A percentile compares a stretch with the other conserved stretches of the same genome.
These are phyloP conservation scores for Plasmodium billcollinsi DNA, from an alignment of 169 alveolate species.

Conservation along the genomic window DNA sequence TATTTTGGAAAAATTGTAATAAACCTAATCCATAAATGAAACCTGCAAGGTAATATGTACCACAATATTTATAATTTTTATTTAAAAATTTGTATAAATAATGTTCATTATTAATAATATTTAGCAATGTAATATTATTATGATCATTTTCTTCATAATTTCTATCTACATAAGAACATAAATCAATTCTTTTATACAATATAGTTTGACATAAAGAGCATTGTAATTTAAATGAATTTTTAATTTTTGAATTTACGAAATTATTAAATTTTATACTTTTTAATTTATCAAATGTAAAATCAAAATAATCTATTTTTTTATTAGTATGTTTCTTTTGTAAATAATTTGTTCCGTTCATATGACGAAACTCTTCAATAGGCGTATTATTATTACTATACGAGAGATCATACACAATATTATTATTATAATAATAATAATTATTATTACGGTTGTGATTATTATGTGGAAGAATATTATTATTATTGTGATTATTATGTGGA, in stretches of 20 bases:
- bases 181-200: slow-evolving; percentile 40
- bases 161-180: background rate
- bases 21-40: slow-evolving; percentile 73
- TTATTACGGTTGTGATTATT: background rate
- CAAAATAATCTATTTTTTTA: slow-evolving; percentile 52
- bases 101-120: slow-evolving; percentile 51
- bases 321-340: slow-evolving; percentile 5
- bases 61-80: slow-evolving; percentile 66
- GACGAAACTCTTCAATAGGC: slow-evolving; percentile 6
- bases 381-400: slow-evolving; percentile 34
- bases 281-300: slow-evolving; percentile 65
- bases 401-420: background rate
- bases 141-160: slow-evolving; percentile 18
- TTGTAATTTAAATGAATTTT: slow-evolving; percentile 56
- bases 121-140: slow-evolving; percentile 2
- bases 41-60: slow-evolving; percentile 58
- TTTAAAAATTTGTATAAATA: slow-evolving; percentile 74
- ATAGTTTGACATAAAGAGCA: slow-evolving; percentile 75
- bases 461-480: background rate
- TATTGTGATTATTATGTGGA: background rate
- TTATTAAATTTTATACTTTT: slow-evolving; percentile 35
- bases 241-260: slow-evolving; percentile 50
- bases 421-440: background rate
- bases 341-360: slow-evolving; percentile 19
- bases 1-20: slow-evolving; percentile 56